Conservation (phyloP, 495 filamentous ascomycete species). For the Corynascus novoguineensis region DNA sequence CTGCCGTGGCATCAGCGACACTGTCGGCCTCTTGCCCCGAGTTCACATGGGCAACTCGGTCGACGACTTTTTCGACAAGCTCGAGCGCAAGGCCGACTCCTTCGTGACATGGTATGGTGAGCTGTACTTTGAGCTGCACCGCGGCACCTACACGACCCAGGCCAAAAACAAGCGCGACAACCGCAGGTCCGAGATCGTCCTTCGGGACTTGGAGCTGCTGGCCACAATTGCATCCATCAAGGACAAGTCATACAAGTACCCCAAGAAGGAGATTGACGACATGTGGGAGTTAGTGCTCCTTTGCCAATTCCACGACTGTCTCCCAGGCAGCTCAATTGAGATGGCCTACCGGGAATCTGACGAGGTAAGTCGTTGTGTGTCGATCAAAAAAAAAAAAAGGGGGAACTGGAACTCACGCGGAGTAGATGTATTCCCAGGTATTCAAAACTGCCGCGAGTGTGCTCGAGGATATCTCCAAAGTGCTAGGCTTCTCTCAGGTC, state of each 20-base stretch:
- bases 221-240: conserved; percentile 77
- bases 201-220: conserved; percentile 84
- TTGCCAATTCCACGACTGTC: conserved; percentile 95
- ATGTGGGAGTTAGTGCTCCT: conserved; percentile 88
- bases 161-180: conserved; percentile 96
- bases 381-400: not conserved
- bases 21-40: conserved; percentile 71
- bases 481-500: conserved; percentile 53
- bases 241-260: conserved; percentile 71
- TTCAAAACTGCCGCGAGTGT: conserved; percentile 69
- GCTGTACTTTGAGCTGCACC: conserved; percentile 94
- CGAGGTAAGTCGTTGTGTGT: conserved; percentile 50
- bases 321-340: conserved; percentile 91
- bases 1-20: conserved; percentile 91
- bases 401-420: conserved; percentile 3
- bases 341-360: conserved; percentile 96
- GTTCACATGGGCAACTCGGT: conserved; percentile 88
- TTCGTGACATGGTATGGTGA: conserved; percentile 97
- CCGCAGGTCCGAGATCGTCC: conserved; percentile 71
- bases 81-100: conserved; percentile 72
- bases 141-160: conserved; percentile 95
- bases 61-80: conserved; percentile 87
- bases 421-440: conserved; percentile 69
- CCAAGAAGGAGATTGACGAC: conserved; percentile 81
- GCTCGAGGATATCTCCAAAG: conserved; percentile 61